These are phyloP conservation scores for Escallonia herrerae DNA, from an alignment of 129 eudicot genomes.

Conservation along the genomic window DNA sequence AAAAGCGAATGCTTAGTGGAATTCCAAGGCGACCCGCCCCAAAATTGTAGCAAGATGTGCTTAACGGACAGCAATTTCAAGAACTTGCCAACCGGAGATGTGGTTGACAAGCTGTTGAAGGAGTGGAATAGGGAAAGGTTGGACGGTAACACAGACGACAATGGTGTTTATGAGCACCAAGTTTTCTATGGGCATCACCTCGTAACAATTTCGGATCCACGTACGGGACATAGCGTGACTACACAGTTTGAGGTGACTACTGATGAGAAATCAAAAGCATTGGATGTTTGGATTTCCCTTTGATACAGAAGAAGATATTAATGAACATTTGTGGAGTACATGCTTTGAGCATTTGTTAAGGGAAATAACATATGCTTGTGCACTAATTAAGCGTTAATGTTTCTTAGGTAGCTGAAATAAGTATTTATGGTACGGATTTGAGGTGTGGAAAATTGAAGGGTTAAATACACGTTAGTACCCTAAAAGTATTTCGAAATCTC, in stretches of 20 bases:
- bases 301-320: background rate
- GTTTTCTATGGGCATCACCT: constrained; percentile 12
- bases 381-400: no score
- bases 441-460: no score
- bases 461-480: no score
- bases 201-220: constrained; percentile 8
- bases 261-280: constrained; percentile 5
- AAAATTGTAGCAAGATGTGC: constrained; percentile 45
- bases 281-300: constrained; percentile 4
- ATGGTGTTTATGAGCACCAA: constrained; percentile 14
- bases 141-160: constrained; percentile 11
- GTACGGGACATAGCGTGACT: background rate
- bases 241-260: constrained; percentile 4
- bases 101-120: constrained; percentile 34
- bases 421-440: no score
- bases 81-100: constrained; percentile 38
- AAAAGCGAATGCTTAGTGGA: background rate
- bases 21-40: constrained; percentile 4
- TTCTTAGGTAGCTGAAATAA: no score
- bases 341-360: no score
- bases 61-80: constrained; percentile 26
- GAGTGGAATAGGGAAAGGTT: constrained; percentile 30
- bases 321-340: no score
- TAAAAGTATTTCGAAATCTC: no score
- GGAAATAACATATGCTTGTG: no score